Conservation (phyloP, 139 green algal genomes). For the Tetradesmus obliquus region DNA sequence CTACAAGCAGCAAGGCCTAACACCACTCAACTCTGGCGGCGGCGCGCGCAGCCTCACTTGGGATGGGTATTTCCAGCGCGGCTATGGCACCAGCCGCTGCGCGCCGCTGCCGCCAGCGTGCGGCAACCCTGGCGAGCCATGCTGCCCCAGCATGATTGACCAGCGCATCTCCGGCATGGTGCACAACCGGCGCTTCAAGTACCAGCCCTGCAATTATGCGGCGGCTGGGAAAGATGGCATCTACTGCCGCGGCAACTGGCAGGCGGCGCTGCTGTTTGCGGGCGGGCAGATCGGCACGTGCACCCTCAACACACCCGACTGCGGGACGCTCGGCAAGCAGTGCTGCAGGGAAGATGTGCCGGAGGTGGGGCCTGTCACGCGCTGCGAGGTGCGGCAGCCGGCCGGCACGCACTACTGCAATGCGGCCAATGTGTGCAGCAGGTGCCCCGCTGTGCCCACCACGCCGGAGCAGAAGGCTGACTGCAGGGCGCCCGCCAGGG, state of each 20-base stretch:
- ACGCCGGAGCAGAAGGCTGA: slow-evolving; percentile 21
- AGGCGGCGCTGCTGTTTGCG: slow-evolving; percentile 7
- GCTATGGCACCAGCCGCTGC: slow-evolving; percentile 39
- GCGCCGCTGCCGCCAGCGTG: slow-evolving; percentile 20
- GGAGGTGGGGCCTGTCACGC: neutral
- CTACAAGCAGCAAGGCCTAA: slow-evolving; percentile 6
- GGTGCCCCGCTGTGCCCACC: neutral
- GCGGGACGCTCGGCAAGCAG: slow-evolving; percentile 31
- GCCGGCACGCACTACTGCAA: slow-evolving; percentile 29
- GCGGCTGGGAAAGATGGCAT: slow-evolving; percentile 32
- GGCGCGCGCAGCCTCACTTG: neutral
- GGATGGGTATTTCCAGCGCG: slow-evolving; percentile 40
- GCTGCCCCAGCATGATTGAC: slow-evolving; percentile 42
- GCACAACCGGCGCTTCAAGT: slow-evolving; percentile 38
- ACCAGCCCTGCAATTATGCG: slow-evolving; percentile 45
- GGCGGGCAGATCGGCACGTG: slow-evolving; percentile 9
- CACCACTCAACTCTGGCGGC: neutral
- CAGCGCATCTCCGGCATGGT: slow-evolving; percentile 33
- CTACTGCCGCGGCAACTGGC: slow-evolving; percentile 35
- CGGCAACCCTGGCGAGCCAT: slow-evolving; percentile 38
- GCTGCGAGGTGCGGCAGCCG: neutral
- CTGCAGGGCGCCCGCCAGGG: neutral
- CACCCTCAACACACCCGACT: slow-evolving; percentile 27
- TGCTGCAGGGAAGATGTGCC: slow-evolving; percentile 40
- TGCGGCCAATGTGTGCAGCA: slow-evolving; percentile 11